Evolutionary conservation across 2,329 filamentous ascomycete genomes (phyloP).

Genomic region (Stagonosporopsis vannaccii): DNA sequence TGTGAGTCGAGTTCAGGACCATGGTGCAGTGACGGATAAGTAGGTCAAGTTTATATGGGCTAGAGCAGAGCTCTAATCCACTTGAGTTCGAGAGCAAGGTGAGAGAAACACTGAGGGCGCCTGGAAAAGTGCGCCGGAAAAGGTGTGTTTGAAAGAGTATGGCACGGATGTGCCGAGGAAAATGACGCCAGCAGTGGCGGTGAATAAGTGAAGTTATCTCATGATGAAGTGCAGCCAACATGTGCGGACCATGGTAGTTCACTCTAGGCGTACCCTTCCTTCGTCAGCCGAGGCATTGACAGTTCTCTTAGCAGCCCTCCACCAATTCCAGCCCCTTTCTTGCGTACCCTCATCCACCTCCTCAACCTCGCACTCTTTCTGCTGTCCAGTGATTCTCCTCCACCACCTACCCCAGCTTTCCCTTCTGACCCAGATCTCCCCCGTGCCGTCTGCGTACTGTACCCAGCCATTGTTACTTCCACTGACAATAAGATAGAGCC

Average conservation of each 20-base stretch:
- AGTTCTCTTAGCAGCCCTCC: constrained; percentile 21
- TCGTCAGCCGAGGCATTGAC: constrained; percentile 9
- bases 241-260: neutral
- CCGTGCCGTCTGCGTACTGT: constrained; percentile 37
- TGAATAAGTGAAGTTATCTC: neutral
- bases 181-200: neutral
- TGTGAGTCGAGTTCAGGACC: neutral
- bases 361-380: constrained; percentile 34
- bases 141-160: neutral
- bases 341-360: constrained; percentile 38
- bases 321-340: constrained; percentile 33
- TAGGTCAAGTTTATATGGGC: neutral
- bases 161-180: neutral
- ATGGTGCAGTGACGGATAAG: neutral
- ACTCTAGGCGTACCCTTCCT: constrained; percentile 14
- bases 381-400: constrained; percentile 30
- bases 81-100: neutral
- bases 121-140: neutral
- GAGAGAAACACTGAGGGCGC: neutral
- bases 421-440: constrained; percentile 42
- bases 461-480: constrained; percentile 37
- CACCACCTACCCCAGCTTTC: constrained; percentile 42
- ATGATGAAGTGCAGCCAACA: neutral
- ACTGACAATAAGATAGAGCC: constrained; percentile 21
- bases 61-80: neutral